These are phyloP conservation scores for Tuber borchii DNA, from an alignment of 495 filamentous ascomycete species.

Conservation along the genomic window DNA sequence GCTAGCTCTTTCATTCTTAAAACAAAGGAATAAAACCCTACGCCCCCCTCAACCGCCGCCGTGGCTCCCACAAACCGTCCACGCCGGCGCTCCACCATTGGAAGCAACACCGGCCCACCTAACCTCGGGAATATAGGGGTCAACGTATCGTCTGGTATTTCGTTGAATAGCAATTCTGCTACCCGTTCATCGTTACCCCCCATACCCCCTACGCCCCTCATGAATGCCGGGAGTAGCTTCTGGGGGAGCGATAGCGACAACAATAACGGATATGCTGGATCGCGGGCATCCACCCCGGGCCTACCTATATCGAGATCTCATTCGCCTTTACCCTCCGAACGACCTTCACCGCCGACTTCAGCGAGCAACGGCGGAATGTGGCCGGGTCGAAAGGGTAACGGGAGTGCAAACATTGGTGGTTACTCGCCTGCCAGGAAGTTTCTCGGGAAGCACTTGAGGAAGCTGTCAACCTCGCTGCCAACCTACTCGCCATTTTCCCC, in stretches of 20 bases:
- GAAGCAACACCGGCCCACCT: conserved; percentile 52
- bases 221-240: conserved; percentile 20
- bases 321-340: conserved; percentile 21
- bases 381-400: not conserved
- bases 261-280: conserved; percentile 18
- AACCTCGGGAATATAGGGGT: conserved; percentile 19
- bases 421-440: conserved; percentile 38
- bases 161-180: conserved; percentile 28
- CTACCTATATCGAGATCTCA: conserved; percentile 36
- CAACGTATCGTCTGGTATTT: conserved; percentile 35
- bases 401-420: conserved; percentile 22
- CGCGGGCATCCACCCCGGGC: conserved; percentile 28
- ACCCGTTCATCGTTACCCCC: conserved; percentile 36
- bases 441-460: conserved; percentile 40
- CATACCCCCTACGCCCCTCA: conserved; percentile 38
- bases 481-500: conserved; percentile 34
- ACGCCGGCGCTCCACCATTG: conserved; percentile 44
- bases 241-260: conserved; percentile 29
- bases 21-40: conserved; percentile 1
- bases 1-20: not conserved
- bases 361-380: not conserved
- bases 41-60: conserved; percentile 22
- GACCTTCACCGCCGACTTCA: conserved; percentile 14
- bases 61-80: conserved; percentile 40
- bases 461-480: conserved; percentile 40